A percentile compares a stretch with the other conserved stretches of the same genome.
phyloP scores from a whole-genome alignment of 805 yeast species.

The Metschnikowia vanudenii region DNA sequence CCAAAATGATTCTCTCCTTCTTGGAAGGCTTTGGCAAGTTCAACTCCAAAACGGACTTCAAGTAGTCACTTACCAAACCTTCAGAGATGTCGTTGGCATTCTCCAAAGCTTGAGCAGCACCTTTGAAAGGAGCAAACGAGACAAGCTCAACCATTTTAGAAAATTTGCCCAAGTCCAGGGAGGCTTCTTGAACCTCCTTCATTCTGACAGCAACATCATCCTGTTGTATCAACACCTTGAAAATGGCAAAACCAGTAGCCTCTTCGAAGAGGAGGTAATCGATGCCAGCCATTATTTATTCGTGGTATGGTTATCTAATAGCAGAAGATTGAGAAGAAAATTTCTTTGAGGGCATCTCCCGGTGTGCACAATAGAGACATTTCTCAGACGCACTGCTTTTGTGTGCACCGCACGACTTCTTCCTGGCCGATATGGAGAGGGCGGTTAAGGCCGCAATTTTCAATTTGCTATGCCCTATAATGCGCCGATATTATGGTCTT shows the following conservation, averaged over 20 bases:
- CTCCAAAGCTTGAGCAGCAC: constrained; percentile 98
- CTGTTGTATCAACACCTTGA: constrained; percentile 90
- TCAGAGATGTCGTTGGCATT: constrained; percentile 97
- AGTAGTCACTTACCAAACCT: constrained; percentile 91
- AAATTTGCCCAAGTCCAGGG: constrained; percentile 80
- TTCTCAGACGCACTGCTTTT: constrained; percentile 9
- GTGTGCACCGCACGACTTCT: constrained; percentile 14
- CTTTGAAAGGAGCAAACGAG: constrained; percentile 97
- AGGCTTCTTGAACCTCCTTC: constrained; percentile 91
- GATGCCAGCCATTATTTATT: constrained; percentile 57
- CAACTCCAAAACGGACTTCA: constrained; percentile 84
- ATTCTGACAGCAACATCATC: constrained; percentile 90
- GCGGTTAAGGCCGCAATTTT: too few species aligned
- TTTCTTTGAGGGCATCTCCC: constrained; percentile 22
- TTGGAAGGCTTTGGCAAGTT: constrained; percentile 80
- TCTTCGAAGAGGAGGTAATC: constrained; percentile 95
- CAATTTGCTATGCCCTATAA: too few species aligned
- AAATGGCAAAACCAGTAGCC: constrained; percentile 97
- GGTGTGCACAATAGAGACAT: constrained; percentile 15
- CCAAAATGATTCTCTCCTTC: constrained; percentile 68
- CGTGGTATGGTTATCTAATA: constrained; percentile 6
- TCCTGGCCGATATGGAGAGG: background rate
- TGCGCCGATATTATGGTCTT: too few species aligned
- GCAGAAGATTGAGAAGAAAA: constrained; percentile 16
- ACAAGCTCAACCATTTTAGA: constrained; percentile 91